Conservation (phyloP, 805 yeast genomes). For the Pichia nanzhaoensis region DNA sequence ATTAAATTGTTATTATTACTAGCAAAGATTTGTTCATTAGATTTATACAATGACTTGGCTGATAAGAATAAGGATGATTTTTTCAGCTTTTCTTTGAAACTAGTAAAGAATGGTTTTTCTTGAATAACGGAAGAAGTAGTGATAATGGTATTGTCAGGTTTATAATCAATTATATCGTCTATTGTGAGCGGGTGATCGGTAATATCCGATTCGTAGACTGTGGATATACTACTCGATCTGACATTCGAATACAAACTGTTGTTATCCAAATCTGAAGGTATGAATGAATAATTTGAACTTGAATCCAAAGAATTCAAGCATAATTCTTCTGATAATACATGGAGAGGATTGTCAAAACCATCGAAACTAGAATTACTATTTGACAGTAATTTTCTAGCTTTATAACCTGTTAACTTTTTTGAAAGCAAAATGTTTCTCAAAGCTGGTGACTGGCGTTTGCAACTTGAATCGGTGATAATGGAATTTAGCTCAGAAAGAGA, state of each 20-base stretch:
- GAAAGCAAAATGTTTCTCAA: conserved; percentile 1
- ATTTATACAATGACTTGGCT: background rate
- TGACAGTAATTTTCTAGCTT: conserved; percentile 1
- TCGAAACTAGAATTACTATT: background rate
- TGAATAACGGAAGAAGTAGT: no score
- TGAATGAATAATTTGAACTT: background rate
- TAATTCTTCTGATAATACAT: background rate
- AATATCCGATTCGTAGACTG: background rate
- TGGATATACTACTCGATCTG: background rate
- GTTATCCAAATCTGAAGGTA: conserved; percentile 1
- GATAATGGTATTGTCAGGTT: background rate
- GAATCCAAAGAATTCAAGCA: background rate
- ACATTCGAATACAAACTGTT: conserved; percentile 2
- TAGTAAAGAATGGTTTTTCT: background rate
- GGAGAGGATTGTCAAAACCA: no score
- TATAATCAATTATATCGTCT: background rate
- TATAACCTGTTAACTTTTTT: conserved; percentile 1
- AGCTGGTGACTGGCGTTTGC: background rate
- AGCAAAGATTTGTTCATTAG: background rate
- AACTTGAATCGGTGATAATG: background rate
- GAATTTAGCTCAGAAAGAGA: background rate
- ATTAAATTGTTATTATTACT: background rate
- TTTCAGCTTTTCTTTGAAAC: background rate
- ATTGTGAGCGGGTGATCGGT: background rate
- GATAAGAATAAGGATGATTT: background rate